These are phyloP conservation scores for Cryphonectria nitschkei DNA, from an alignment of 2,329 filamentous ascomycete genomes.

Conservation along the genomic window DNA sequence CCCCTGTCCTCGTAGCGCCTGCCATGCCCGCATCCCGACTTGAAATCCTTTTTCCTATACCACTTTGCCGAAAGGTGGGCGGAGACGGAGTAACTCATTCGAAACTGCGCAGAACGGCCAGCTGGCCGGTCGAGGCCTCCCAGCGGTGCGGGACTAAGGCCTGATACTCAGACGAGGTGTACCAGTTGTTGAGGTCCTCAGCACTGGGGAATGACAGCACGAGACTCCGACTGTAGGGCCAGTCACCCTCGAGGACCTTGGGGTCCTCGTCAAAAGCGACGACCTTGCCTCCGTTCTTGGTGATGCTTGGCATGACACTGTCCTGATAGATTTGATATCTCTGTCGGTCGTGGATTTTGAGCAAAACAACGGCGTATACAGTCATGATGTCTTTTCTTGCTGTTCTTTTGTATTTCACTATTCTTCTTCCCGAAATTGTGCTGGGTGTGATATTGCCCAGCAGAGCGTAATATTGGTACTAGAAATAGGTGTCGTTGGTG, in stretches of 20 bases:
- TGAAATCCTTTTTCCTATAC: neutral
- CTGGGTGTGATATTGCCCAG: neutral
- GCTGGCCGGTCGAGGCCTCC: neutral
- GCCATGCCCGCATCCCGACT: neutral
- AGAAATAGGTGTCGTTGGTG: neutral
- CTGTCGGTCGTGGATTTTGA: neutral
- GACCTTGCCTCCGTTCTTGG: neutral
- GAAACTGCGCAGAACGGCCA: constrained; percentile 1
- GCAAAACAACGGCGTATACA: constrained; percentile 2
- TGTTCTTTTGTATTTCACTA: neutral
- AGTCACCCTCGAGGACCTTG: constrained; percentile 1
- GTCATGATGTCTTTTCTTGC: neutral
- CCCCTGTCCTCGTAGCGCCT: neutral
- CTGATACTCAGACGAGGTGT: neutral
- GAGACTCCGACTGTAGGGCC: constrained; percentile 1
- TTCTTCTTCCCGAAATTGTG: neutral
- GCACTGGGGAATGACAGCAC: constrained; percentile 3
- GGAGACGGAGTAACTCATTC: neutral
- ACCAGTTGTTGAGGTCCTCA: constrained; percentile 2
- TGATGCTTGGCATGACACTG: neutral
- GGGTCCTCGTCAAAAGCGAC: constrained; percentile 4
- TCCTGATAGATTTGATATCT: neutral
- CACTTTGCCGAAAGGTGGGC: neutral
- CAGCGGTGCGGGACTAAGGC: neutral
- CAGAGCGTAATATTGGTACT: neutral